A percentile compares a stretch with the other conserved stretches of the same genome.
phyloP scores from a whole-genome alignment of 805 yeast genomes.

The Candida insectorum region DNA sequence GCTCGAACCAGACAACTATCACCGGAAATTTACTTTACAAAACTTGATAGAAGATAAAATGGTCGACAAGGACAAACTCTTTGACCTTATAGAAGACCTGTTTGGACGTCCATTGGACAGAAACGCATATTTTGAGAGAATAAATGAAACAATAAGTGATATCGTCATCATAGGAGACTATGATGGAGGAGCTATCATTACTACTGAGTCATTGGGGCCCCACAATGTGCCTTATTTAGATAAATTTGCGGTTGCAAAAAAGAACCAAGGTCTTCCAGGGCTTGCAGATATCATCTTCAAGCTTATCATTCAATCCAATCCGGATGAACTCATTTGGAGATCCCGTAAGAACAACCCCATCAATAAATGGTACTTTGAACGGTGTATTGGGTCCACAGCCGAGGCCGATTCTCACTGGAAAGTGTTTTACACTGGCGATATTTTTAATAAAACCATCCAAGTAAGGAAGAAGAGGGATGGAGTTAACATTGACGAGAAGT shows the following conservation, averaged over 20 bases:
- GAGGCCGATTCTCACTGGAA: conserved; percentile 36
- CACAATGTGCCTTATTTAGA: conserved; percentile 72
- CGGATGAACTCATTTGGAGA: conserved; percentile 82
- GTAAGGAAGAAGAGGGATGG: conserved; percentile 10
- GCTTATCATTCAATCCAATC: conserved; percentile 64
- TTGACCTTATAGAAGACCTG: conserved; percentile 69
- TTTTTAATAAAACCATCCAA: conserved; percentile 34
- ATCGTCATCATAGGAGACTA: conserved; percentile 88
- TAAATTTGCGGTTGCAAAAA: conserved; percentile 85
- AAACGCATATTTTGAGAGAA: conserved; percentile 62
- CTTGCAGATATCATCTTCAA: conserved; percentile 93
- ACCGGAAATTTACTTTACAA: conserved; percentile 36
- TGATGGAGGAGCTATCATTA: conserved; percentile 91
- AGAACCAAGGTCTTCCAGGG: conserved; percentile 87
- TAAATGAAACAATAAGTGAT: conserved; percentile 66
- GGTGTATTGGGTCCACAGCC: conserved; percentile 68
- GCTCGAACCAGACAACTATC: conserved; percentile 25
- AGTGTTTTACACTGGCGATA: conserved; percentile 39
- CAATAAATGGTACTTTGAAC: conserved; percentile 95
- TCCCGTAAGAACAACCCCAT: conserved; percentile 85
- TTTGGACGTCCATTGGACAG: conserved; percentile 68
- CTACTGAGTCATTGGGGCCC: conserved; percentile 58
- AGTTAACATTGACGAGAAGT: conserved; percentile 23
- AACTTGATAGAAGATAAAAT: conserved; percentile 31
- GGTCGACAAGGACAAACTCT: conserved; percentile 57